These are phyloP conservation scores for Novymonas esmeraldas DNA, from an alignment of 208 protist species.

Conservation along the genomic window DNA sequence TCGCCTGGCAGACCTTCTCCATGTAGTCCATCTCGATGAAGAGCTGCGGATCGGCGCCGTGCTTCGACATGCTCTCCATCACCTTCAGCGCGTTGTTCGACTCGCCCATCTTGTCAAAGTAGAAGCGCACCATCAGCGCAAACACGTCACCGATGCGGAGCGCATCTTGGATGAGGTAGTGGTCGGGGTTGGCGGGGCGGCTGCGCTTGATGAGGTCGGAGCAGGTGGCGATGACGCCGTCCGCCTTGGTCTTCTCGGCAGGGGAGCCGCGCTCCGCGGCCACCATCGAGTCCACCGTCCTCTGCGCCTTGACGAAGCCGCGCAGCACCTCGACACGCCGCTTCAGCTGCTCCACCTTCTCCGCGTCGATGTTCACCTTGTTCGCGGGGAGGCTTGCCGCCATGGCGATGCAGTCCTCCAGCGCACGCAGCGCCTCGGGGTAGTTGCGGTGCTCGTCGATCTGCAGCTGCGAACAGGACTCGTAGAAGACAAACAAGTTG, in stretches of 20 bases:
- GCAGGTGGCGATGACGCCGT: slow-evolving; percentile 83
- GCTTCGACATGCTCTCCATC: slow-evolving; percentile 93
- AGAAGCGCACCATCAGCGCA: slow-evolving; percentile 94
- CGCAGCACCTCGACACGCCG: slow-evolving; percentile 54
- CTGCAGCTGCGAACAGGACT: slow-evolving; percentile 94
- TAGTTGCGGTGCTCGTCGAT: slow-evolving; percentile 98
- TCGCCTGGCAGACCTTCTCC: slow-evolving; percentile 82
- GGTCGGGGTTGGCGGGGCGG: slow-evolving; percentile 60
- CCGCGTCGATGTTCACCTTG: slow-evolving; percentile 32
- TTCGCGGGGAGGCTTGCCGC: slow-evolving; percentile 50
- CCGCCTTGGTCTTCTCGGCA: slow-evolving; percentile 61
- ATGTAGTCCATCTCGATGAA: slow-evolving; percentile 92
- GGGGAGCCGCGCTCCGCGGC: slow-evolving; percentile 29
- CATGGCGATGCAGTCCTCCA: slow-evolving; percentile 82
- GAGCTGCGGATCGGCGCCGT: slow-evolving; percentile 81
- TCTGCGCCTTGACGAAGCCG: slow-evolving; percentile 65
- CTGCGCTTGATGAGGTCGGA: slow-evolving; percentile 88
- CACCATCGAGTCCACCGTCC: slow-evolving; percentile 47
- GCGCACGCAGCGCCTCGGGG: slow-evolving; percentile 84
- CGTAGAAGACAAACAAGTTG: slow-evolving; percentile 91
- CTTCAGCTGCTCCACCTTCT: slow-evolving; percentile 53
- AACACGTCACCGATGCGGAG: slow-evolving; percentile 96
- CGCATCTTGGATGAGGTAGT: slow-evolving; percentile 65
- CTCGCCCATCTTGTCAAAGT: slow-evolving; percentile 81
- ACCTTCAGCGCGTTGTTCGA: slow-evolving; percentile 85